phyloP scores from a whole-genome alignment of 2,329 filamentous ascomycete genomes.

The Ciborinia camelliae region DNA sequence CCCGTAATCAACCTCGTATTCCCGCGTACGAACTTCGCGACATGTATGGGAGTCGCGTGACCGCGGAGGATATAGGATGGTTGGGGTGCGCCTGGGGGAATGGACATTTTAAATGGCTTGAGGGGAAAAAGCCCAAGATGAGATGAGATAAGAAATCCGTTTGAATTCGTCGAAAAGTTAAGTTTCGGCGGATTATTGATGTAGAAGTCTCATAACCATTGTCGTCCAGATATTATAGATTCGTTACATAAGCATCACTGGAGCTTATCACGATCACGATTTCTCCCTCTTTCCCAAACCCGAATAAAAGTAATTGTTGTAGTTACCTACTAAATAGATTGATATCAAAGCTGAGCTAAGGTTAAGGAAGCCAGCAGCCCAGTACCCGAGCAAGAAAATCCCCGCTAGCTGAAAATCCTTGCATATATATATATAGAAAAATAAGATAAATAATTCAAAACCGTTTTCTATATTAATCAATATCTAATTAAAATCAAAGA shows the following conservation, averaged over 20 bases:
- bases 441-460: too few species aligned
- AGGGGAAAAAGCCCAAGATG: not conserved
- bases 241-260: not conserved
- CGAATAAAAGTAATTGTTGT: too few species aligned
- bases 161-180: not conserved
- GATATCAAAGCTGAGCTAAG: not conserved
- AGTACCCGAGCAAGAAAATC: too few species aligned
- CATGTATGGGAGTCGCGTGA: constrained; percentile 77
- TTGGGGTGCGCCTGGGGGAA: constrained; percentile 30
- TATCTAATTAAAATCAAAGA: too few species aligned
- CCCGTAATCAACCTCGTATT: constrained; percentile 80
- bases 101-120: constrained; percentile 25
- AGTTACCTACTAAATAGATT: not conserved
- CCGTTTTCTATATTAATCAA: too few species aligned
- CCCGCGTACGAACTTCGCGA: constrained; percentile 64
- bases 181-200: not conserved
- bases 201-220: not conserved
- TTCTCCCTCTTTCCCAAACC: not conserved
- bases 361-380: too few species aligned
- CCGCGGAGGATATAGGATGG: constrained; percentile 70
- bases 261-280: not conserved
- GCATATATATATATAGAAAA: too few species aligned
- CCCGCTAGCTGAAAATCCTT: too few species aligned
- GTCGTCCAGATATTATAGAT: too few species aligned
- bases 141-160: not conserved